These are phyloP conservation scores for Ophiognomonia clavigignenti-juglandacearum DNA, from an alignment of 2,329 filamentous ascomycete species.

Conservation along the genomic window DNA sequence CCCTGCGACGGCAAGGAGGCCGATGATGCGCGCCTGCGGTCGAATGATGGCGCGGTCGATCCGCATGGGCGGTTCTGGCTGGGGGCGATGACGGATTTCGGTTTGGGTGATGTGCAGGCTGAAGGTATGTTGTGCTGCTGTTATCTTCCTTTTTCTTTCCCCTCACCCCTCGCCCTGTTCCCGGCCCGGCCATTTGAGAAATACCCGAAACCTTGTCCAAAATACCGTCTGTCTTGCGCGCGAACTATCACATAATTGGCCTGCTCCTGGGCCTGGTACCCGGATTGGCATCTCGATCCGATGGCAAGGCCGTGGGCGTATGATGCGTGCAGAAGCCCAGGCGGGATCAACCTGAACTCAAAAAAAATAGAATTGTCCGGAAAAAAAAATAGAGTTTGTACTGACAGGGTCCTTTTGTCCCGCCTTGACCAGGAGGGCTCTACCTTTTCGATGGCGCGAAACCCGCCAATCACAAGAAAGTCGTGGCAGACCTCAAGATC, in stretches of 20 bases:
- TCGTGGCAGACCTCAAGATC: constrained; percentile 55
- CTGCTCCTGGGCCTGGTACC: no score
- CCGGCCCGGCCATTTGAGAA: no score
- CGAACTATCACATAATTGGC: no score
- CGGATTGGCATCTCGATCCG: no score
- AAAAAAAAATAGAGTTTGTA: no score
- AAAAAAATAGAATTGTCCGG: no score
- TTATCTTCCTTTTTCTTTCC: not conserved
- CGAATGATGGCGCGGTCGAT: constrained; percentile 83
- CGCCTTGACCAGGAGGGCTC: constrained; percentile 64
- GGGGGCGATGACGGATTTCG: constrained; percentile 77
- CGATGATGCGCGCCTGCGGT: constrained; percentile 54
- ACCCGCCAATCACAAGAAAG: constrained; percentile 54
- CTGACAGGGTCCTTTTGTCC: no score
- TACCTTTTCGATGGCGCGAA: constrained; percentile 65
- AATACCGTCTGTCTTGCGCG: not conserved
- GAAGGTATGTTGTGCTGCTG: constrained; percentile 41
- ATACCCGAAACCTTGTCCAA: no score
- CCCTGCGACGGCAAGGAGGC: constrained; percentile 27
- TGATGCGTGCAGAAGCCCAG: no score
- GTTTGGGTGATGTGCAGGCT: constrained; percentile 50
- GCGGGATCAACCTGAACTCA: no score
- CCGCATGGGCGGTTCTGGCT: constrained; percentile 79
- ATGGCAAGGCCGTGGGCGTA: no score
- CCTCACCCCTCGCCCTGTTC: no score